Conservation (phyloP, 441 rosid genomes). For the Syzygium syzygioides region DNA sequence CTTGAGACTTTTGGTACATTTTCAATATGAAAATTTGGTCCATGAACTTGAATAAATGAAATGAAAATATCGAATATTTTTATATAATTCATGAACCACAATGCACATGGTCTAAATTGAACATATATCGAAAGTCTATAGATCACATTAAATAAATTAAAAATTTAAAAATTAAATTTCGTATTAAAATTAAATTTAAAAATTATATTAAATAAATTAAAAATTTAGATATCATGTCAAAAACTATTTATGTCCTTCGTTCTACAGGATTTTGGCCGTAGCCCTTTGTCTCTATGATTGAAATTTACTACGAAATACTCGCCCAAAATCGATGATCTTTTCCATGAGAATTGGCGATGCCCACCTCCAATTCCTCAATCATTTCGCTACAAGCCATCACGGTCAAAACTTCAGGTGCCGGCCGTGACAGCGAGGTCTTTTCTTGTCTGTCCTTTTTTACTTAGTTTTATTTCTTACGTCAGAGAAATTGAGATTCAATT, state of each 20-base stretch:
- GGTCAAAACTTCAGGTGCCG: neutral
- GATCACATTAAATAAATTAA: neutral
- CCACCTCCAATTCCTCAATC: neutral
- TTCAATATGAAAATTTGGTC: neutral
- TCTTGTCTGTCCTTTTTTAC: neutral
- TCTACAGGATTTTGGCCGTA: neutral
- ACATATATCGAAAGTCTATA: neutral
- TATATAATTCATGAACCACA: neutral
- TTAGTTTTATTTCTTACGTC: neutral
- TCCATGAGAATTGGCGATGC: neutral
- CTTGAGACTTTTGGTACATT: no score
- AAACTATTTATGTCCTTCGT: neutral
- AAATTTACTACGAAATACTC: neutral
- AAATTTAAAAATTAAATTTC: neutral
- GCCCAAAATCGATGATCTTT: neutral
- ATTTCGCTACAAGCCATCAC: neutral
- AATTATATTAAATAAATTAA: neutral
- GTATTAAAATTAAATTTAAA: neutral
- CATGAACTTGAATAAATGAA: no score
- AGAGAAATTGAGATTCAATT: neutral
- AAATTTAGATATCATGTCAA: rapidly evolving
- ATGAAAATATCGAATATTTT: no score
- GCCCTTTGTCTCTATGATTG: neutral
- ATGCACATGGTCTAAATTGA: no score
- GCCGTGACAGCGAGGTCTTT: neutral